Evolutionary conservation across 1,284 basidiomycete genomes (phyloP).

Genomic region (Heimioporus punctisporus): DNA sequence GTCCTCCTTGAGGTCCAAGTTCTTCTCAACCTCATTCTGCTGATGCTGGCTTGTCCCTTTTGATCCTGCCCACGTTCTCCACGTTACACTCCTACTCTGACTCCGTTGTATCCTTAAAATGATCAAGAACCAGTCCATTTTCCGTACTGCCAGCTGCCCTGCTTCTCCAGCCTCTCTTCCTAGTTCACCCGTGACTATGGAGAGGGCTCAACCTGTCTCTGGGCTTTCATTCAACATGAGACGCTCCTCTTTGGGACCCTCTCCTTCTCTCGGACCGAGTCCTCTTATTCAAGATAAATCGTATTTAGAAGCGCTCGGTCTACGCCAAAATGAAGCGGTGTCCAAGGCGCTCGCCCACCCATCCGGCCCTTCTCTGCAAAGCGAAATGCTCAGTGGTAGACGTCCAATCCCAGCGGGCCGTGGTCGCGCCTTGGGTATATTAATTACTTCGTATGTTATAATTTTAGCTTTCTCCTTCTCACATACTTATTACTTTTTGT

Average conservation of each 20-base stretch:
- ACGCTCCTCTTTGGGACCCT: slow-evolving; percentile 38
- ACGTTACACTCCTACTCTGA: slow-evolving; percentile 6
- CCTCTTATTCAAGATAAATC: slow-evolving; percentile 73
- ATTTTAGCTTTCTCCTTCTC: slow-evolving; percentile 7
- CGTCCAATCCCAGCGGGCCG: slow-evolving; percentile 71
- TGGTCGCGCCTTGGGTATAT: slow-evolving; percentile 61
- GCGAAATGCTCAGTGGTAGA: slow-evolving; percentile 60
- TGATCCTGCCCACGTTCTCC: slow-evolving; percentile 34
- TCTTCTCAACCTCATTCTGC: slow-evolving; percentile 30
- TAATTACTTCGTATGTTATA: slow-evolving; percentile 66
- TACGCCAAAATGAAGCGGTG: slow-evolving; percentile 81
- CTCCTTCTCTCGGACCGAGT: slow-evolving; percentile 33
- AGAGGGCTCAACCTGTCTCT: slow-evolving; percentile 52
- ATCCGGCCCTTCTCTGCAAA: slow-evolving; percentile 46
- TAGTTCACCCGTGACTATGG: slow-evolving; percentile 40
- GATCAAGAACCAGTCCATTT: slow-evolving; percentile 67
- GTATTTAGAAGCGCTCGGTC: slow-evolving; percentile 72
- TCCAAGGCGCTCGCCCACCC: slow-evolving; percentile 73
- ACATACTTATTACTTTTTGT: slow-evolving; percentile 9
- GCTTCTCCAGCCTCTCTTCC: slow-evolving; percentile 50
- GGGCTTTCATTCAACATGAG: slow-evolving; percentile 63
- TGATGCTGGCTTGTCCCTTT: slow-evolving; percentile 71
- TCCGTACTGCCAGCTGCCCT: slow-evolving; percentile 65
- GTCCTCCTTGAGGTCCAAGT: slow-evolving; percentile 63
- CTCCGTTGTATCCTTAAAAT: slow-evolving; percentile 34